Conservation (phyloP, 257 asterid genomes). For the Knoxia roxburghii region DNA sequence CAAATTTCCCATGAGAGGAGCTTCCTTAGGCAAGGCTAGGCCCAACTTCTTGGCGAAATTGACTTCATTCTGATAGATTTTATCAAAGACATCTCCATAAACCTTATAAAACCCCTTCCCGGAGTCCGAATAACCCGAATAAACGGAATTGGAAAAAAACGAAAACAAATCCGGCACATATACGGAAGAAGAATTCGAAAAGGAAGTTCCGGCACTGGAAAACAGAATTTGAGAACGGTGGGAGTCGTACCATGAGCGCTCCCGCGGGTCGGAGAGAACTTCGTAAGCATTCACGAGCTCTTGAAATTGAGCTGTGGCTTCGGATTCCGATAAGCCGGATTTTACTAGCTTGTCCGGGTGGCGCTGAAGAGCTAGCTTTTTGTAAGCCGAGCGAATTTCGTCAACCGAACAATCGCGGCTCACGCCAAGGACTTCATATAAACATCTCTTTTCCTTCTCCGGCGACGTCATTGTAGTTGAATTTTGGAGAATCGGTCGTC, state of each 20-base stretch:
- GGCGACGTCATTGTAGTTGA: constrained; percentile 50
- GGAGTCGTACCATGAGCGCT: constrained; percentile 95
- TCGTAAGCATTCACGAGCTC: constrained; percentile 94
- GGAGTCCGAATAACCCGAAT: constrained; percentile 68
- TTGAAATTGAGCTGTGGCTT: constrained; percentile 87
- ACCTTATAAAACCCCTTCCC: constrained; percentile 86
- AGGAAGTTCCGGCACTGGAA: constrained; percentile 37
- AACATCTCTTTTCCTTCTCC: constrained; percentile 77
- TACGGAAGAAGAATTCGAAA: constrained; percentile 21
- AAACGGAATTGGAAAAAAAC: constrained; percentile 76
- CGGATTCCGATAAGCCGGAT: constrained; percentile 78
- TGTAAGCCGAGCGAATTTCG: constrained; percentile 84
- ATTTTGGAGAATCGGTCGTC: background rate
- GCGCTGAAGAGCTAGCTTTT: constrained; percentile 86
- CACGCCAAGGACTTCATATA: constrained; percentile 78
- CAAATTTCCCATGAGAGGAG: constrained; percentile 85
- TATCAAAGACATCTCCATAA: constrained; percentile 66
- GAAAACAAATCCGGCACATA: constrained; percentile 66
- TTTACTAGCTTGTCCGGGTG: constrained; percentile 90
- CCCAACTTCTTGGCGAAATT: constrained; percentile 64
- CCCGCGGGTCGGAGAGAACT: constrained; percentile 79
- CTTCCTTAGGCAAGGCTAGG: constrained; percentile 58
- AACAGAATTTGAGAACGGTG: constrained; percentile 87
- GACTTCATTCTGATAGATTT: constrained; percentile 59
- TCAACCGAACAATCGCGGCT: constrained; percentile 66